Base-by-base conservation (phyloP, 192 early-diverging fungal genomes). In the Fimicolochytrium jonesii region DNA sequence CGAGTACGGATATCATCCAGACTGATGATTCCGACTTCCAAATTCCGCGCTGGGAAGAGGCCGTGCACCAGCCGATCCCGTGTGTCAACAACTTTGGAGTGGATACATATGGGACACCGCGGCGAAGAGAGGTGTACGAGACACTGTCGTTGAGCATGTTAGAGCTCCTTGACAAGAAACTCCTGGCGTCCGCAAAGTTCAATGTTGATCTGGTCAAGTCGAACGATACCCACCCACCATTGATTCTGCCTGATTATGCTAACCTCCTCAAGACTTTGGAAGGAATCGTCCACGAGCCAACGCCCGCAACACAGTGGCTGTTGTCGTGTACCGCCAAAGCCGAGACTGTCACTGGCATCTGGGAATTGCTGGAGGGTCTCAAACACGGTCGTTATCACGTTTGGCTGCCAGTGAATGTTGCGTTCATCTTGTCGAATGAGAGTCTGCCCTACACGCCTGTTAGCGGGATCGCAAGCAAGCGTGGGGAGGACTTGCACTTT, bases 331-430 rank as follows among this genome's bases (percentile, higher is more conserved):
- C n/a, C n/a, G n/a, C n/a, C n/a, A n/a, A n/a, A n/a, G n/a, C n/a
- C n/a, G n/a, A n/a, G n/a, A n/a, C n/a, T n/a, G n/a, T n/a, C n/a
- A n/a, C n/a, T n/a, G n/a, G n/a, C n/a, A n/a, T n/a, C n/a, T n/a
- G n/a, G n/a, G n/a, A n/a, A n/a, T n/a, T n/a, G n/a, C n/a, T n/a
- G n/a, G n/a, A n/a, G n/a, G n/a, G n/a, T n/a, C n/a, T n/a, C n/a
- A n/a, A n/a, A n/a, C n/a, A 72, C 17, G 66, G 54, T 28, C 23
- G 20, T 26, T 36, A 60, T 6, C 29, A 55, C 32, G 55, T 72
- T 4, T 71, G 57, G 56, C 17, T 71, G 28, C 44, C 70, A 17
- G 43, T 42, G 3, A 72, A 62, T 39, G 70, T 59, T 7, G 45
- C 66, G 42, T 64, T 72, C 26, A 33, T 70, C 11, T 20, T 44